A percentile compares a stretch with the other conserved stretches of the same genome.
Evolutionary conservation across 805 yeast genomes (phyloP).

Genomic region (Kregervanrija delftensis): DNA sequence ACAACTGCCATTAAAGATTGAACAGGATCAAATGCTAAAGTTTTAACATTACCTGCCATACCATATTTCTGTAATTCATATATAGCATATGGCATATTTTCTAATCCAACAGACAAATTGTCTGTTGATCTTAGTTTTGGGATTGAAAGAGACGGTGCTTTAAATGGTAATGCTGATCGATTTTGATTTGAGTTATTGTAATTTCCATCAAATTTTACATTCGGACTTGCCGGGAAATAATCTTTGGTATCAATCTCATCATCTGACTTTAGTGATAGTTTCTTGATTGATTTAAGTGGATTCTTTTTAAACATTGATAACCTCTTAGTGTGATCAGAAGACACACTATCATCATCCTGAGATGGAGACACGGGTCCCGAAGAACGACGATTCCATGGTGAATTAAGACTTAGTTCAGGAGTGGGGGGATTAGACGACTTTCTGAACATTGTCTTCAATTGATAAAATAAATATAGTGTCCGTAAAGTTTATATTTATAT

Average conservation of each 20-base stretch:
- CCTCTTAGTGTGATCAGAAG: too few relatives aligned
- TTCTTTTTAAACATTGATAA: not conserved
- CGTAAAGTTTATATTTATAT: too few relatives aligned
- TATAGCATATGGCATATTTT: constrained; percentile 20
- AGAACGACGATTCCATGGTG: too few relatives aligned
- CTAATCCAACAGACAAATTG: constrained; percentile 27
- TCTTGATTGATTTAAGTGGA: constrained; percentile 11
- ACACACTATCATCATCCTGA: too few relatives aligned
- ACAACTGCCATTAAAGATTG: constrained; percentile 82
- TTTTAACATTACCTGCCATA: constrained; percentile 54
- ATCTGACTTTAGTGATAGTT: constrained; percentile 3
- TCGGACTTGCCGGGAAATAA: constrained; percentile 14
- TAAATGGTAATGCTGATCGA: constrained; percentile 1
- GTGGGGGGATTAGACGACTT: too few relatives aligned
- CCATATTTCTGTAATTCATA: constrained; percentile 42
- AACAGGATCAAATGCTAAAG: constrained; percentile 77
- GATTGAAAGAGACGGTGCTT: constrained; percentile 5
- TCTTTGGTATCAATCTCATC: constrained; percentile 12
- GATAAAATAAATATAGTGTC: not conserved
- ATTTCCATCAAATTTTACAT: constrained; percentile 5
- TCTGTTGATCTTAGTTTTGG: constrained; percentile 13
- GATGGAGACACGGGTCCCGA: too few relatives aligned
- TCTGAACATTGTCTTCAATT: not conserved
- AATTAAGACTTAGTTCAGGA: too few relatives aligned
- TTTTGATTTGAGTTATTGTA: not conserved